Conservation (phyloP, 768 basidiomycete species). For the Gloeopeniophorella convolvens region DNA sequence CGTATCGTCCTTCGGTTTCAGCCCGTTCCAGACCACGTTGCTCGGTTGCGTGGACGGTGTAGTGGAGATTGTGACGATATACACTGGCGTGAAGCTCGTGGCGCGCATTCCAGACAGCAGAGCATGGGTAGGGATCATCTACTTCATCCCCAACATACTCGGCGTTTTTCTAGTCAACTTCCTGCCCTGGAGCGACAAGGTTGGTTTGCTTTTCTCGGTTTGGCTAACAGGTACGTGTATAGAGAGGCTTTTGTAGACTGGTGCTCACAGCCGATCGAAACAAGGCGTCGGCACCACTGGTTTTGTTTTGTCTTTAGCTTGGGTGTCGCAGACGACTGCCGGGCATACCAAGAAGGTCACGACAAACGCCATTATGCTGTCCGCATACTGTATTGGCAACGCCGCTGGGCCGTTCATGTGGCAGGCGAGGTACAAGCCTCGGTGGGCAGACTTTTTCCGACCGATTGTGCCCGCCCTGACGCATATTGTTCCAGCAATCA, state of each 20-base stretch:
- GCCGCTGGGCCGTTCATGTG: conserved; percentile 75
- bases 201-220: conserved; percentile 54
- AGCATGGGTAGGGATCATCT: conserved; percentile 57
- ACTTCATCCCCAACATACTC: conserved; percentile 57
- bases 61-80: conserved; percentile 66
- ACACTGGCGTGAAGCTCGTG: conserved; percentile 52
- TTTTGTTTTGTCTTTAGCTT: conserved; percentile 55
- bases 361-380: conserved; percentile 65
- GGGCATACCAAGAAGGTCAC: conserved; percentile 72
- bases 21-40: conserved; percentile 57
- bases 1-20: conserved; percentile 60
- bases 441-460: conserved; percentile 33
- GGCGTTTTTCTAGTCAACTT: conserved; percentile 58
- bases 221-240: conserved; percentile 47
- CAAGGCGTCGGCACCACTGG: conserved; percentile 47
- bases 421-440: conserved; percentile 58
- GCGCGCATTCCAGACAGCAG: conserved; percentile 50
- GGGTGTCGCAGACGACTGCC: conserved; percentile 59
- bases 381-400: conserved; percentile 63
- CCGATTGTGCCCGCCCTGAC: background rate
- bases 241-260: background rate
- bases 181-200: conserved; percentile 57
- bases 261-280: background rate
- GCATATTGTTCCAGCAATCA: conserved; percentile 43
- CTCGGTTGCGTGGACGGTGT: conserved; percentile 60